Evolutionary conservation across 768 basidiomycete genomes (phyloP).

Genomic region (Leccinum boreale): DNA sequence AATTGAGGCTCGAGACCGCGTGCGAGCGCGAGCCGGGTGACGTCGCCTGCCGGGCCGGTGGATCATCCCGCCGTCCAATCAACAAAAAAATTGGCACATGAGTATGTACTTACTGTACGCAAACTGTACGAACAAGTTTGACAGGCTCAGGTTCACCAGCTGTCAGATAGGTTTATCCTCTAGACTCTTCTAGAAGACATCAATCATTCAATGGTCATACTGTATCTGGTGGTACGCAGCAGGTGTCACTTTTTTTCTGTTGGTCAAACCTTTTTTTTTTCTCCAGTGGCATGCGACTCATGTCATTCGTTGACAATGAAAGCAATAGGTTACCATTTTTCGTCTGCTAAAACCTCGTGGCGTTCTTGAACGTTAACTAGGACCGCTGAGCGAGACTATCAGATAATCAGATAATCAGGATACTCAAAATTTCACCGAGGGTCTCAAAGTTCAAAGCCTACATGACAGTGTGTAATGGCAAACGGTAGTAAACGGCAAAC

Average conservation of each 20-base stretch:
- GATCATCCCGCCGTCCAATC: not conserved
- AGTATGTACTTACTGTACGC: too few relatives aligned
- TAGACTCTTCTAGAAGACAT: too few relatives aligned
- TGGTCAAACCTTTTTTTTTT: not conserved
- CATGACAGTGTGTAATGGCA: not conserved
- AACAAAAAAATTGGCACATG: not conserved
- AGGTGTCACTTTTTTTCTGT: not conserved
- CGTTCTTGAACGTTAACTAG: not conserved
- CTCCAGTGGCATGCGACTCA: not conserved
- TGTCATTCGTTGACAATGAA: too few relatives aligned
- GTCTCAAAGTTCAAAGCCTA: not conserved
- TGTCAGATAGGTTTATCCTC: not conserved
- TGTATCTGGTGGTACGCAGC: not conserved
- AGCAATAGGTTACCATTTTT: not conserved
- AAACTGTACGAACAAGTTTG: not conserved
- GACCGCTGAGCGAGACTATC: too few relatives aligned
- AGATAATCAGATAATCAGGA: too few relatives aligned
- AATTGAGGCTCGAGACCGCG: too few relatives aligned
- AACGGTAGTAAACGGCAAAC: not conserved
- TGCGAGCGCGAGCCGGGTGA: not conserved
- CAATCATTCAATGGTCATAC: too few relatives aligned
- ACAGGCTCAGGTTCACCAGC: not conserved
- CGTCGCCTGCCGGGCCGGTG: not conserved
- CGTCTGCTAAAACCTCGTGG: not conserved
- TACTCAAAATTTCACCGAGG: not conserved